Evolutionary conservation across 352 stramenopile species (phyloP).

Genomic region (Phytopythium litorale): DNA sequence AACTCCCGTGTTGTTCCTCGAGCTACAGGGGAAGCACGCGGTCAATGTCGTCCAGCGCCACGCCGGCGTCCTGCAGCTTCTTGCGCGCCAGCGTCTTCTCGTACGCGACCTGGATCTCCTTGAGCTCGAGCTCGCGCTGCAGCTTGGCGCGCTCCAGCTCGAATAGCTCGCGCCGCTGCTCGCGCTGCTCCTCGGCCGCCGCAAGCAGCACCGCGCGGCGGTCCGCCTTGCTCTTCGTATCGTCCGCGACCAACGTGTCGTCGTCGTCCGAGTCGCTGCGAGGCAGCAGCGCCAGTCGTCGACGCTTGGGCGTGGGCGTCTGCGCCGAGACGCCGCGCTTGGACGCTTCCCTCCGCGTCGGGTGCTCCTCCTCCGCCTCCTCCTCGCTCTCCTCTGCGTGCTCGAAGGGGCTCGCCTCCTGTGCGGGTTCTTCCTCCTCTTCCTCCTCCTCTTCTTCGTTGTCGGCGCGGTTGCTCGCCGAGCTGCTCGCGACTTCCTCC

Average conservation of each 20-base stretch:
- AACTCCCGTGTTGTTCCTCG: neutral
- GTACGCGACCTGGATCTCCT: slow-evolving; percentile 32
- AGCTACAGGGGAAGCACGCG: slow-evolving; percentile 29
- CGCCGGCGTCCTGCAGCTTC: slow-evolving; percentile 36
- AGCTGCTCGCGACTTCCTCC: neutral
- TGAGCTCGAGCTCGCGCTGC: slow-evolving; percentile 36
- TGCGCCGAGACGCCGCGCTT: neutral
- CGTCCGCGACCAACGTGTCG: neutral
- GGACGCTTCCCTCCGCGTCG: neutral
- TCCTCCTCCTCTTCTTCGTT: slow-evolving; percentile 12
- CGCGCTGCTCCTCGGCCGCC: slow-evolving; percentile 23
- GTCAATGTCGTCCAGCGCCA: slow-evolving; percentile 33
- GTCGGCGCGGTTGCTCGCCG: neutral
- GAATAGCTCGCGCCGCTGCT: slow-evolving; percentile 36
- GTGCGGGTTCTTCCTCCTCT: slow-evolving; percentile 1
- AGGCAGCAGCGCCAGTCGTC: slow-evolving; percentile 7
- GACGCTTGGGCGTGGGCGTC: slow-evolving; percentile 5
- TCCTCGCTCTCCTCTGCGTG: slow-evolving; percentile 7
- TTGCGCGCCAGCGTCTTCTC: slow-evolving; percentile 42
- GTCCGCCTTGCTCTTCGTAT: neutral
- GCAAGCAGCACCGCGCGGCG: slow-evolving; percentile 14
- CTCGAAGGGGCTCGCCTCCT: neutral
- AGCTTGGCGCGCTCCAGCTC: slow-evolving; percentile 41
- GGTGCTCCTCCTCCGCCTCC: slow-evolving; percentile 1
- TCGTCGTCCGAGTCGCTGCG: slow-evolving; percentile 7